Base-by-base conservation (phyloP, 352 stramenopile species). In the Globisporangium perplexum region DNA sequence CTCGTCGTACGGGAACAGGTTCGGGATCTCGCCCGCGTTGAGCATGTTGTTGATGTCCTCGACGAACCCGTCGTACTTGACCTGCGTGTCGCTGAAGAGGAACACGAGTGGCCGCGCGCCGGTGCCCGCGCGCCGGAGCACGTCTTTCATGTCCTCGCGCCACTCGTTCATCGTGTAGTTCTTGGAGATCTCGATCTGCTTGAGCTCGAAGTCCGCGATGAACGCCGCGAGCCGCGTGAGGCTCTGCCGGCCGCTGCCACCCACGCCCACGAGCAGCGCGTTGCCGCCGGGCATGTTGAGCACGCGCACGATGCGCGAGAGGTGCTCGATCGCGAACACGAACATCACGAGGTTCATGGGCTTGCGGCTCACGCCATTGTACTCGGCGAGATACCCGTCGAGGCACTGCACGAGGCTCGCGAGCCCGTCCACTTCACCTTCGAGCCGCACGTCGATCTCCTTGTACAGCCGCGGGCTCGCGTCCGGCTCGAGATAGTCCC, bases 1-100 rank as follows among this genome's bases (percentile, higher is more conserved):
- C 53, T 97, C 93, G 63, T 98, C 94, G 55, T 93, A 93, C 0
- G 90, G 83, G 58, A 98, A 98, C 41, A 98, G 64, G 60, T 98
- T 98, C 1, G 94, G 94, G 26, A 98, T 96, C 62, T 98, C 94
- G 23, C 94, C 93, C 1, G 83, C 89, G 66, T 98, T 98, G 23
- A 98, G 71, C 78, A 98, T 97, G 69, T 97, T 98, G 69, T 98
- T 98, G 58, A 98, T 97, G 56, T 98, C 94, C 58, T 98, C 92
- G 28, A 98, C 87, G 57, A 98, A 98, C n/a, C 80, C 81, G 44
- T 98, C 93, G 65, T 96, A 95, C 64, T 97, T 97, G 68, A 98
- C 97, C 60, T 98, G 94, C 3, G 94, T 97, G 59, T 98, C 94
- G 45, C 81, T 96, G 57, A 98, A 98, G 12, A 98, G 61, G 58